phyloP scores from a whole-genome alignment of 345 rosid species.

The Cardamine resedifolia region DNA sequence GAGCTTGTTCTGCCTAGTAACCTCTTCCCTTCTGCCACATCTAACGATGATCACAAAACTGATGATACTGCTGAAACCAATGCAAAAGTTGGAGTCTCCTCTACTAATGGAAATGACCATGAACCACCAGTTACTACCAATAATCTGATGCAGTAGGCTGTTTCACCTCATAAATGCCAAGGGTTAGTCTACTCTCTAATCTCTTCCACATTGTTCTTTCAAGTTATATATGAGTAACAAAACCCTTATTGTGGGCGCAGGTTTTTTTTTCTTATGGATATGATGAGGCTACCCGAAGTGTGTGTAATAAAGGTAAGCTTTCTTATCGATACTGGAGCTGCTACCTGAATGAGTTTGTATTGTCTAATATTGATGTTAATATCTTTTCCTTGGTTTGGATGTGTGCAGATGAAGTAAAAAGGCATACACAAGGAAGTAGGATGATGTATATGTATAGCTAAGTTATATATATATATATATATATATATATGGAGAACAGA shows the following conservation, averaged over 20 bases:
- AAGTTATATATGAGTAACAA: constrained; percentile 8
- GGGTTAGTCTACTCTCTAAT: constrained; percentile 29
- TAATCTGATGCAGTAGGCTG: constrained; percentile 42
- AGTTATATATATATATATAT: constrained; percentile 35
- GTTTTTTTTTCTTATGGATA: constrained; percentile 36
- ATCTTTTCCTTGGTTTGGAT: constrained; percentile 4
- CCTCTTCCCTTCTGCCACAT: constrained; percentile 54
- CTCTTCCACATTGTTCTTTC: constrained; percentile 6
- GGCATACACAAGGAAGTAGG: constrained; percentile 61
- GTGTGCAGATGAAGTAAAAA: constrained; percentile 64
- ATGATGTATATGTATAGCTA: constrained; percentile 50
- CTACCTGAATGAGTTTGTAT: not conserved
- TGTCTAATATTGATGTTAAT: not conserved
- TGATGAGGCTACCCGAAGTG: constrained; percentile 38
- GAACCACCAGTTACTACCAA: constrained; percentile 31
- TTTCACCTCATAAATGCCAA: constrained; percentile 39
- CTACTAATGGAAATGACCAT: constrained; percentile 32
- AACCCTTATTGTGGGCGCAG: not conserved
- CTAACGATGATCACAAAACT: constrained; percentile 26
- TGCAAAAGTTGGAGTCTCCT: constrained; percentile 38
- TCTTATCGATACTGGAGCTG: not conserved
- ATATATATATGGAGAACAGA: constrained; percentile 36
- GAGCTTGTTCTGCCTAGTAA: constrained; percentile 59
- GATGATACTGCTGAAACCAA: constrained; percentile 23
- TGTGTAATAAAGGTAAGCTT: constrained; percentile 35